Evolutionary conservation across 2,329 filamentous ascomycete species (phyloP).

Genomic region (Xylariaceae sp.): DNA sequence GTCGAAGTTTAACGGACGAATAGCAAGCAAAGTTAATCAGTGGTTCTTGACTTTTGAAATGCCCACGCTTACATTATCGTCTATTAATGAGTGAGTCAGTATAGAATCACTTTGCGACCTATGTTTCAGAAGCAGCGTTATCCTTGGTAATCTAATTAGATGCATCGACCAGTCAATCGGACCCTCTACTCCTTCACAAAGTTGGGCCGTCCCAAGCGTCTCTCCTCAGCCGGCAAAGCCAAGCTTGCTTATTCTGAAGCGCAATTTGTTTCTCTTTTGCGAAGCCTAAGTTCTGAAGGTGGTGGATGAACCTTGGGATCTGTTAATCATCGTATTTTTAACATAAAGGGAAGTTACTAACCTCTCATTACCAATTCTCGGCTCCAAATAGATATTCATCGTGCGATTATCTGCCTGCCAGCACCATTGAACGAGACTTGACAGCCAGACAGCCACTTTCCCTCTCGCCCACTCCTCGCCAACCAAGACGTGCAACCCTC

Average conservation of each 20-base stretch:
- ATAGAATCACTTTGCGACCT: too few species aligned
- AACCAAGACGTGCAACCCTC: conserved; percentile 86
- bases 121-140: too few species aligned
- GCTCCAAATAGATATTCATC: conserved; percentile 83
- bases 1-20: too few species aligned
- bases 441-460: conserved; percentile 81
- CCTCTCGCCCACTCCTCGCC: conserved; percentile 93
- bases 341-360: conserved; percentile 51
- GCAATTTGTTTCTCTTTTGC: conserved; percentile 84
- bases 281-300: conserved; percentile 79
- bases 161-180: not conserved
- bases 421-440: conserved; percentile 85
- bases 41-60: too few species aligned
- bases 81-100: too few species aligned
- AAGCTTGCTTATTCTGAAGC: conserved; percentile 92
- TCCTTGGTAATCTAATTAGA: too few species aligned
- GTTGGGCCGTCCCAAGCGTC: conserved; percentile 80
- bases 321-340: conserved; percentile 8
- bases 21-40: too few species aligned
- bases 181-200: conserved; percentile 41
- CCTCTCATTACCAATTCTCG: conserved; percentile 89
- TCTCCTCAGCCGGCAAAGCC: conserved; percentile 79
- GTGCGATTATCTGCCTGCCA: conserved; percentile 81
- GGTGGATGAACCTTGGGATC: conserved; percentile 66
- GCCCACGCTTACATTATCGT: too few species aligned